Percentiles rank a stretch among this genome's conserved stretches.
Evolutionary conservation across 768 basidiomycete species (phyloP).

Genomic region (Suillus bovinus): DNA sequence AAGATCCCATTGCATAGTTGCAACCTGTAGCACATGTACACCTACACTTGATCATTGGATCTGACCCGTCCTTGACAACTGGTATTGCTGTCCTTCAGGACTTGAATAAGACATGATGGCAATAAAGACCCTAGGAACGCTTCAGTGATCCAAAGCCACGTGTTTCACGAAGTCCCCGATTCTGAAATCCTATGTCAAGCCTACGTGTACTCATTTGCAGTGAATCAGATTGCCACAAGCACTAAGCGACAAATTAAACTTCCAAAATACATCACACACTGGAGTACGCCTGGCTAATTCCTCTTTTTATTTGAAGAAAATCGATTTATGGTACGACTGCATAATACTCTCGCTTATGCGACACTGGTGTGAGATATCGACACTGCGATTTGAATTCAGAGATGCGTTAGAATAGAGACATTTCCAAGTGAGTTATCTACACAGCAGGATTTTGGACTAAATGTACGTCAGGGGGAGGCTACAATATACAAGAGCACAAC

Average conservation of each 20-base stretch:
- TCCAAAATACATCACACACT: slow-evolving; percentile 46
- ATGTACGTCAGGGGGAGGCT: not conserved
- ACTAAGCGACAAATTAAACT: slow-evolving; percentile 52
- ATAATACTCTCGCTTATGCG: slow-evolving; percentile 97
- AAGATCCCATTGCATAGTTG: not conserved
- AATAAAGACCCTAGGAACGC: slow-evolving; percentile 69
- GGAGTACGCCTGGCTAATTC: slow-evolving; percentile 62
- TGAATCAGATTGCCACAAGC: slow-evolving; percentile 37
- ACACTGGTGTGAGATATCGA: slow-evolving; percentile 87
- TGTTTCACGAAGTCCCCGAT: slow-evolving; percentile 78
- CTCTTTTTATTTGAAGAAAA: slow-evolving; percentile 70
- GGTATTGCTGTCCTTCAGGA: slow-evolving; percentile 80
- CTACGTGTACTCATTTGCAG: slow-evolving; percentile 82
- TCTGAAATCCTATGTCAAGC: slow-evolving; percentile 53
- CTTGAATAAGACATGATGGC: slow-evolving; percentile 69
- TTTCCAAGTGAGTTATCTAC: slow-evolving; percentile 81
- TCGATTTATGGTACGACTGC: slow-evolving; percentile 83
- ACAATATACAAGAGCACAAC: slow-evolving; percentile 17
- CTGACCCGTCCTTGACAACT: slow-evolving; percentile 90
- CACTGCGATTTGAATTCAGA: slow-evolving; percentile 88
- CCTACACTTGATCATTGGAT: slow-evolving; percentile 75
- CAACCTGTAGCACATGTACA: slow-evolving; percentile 40
- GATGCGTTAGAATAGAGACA: slow-evolving; percentile 85
- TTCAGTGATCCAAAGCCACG: slow-evolving; percentile 76
- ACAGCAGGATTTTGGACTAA: slow-evolving; percentile 79